These are phyloP conservation scores for Apiospora phragmitis DNA, from an alignment of 2,329 filamentous ascomycete species.

Conservation along the genomic window DNA sequence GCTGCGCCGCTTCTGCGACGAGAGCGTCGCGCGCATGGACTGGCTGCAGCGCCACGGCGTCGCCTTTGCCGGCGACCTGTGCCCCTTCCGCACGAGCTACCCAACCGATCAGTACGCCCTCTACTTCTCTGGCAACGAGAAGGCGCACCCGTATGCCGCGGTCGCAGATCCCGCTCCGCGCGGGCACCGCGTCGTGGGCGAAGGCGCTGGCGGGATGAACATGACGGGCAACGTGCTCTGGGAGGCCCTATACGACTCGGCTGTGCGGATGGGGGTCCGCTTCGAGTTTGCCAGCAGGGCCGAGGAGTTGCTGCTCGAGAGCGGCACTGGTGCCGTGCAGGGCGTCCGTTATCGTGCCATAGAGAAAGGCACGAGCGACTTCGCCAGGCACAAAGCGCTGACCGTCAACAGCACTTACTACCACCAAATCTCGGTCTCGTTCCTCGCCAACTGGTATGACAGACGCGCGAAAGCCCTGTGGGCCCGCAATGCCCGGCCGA, in stretches of 20 bases:
- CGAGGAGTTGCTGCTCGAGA: conserved; percentile 8
- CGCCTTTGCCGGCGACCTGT: conserved; percentile 15
- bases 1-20: conserved; percentile 19
- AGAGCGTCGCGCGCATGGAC: conserved; percentile 16
- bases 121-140: conserved; percentile 17
- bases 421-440: neutral
- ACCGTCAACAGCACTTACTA: neutral
- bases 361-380: neutral
- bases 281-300: conserved; percentile 13
- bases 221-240: conserved; percentile 13
- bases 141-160: conserved; percentile 9
- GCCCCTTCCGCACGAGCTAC: conserved; percentile 20
- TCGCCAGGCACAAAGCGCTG: neutral
- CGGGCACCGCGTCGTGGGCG: conserved; percentile 9
- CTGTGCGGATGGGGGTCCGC: conserved; percentile 7
- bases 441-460: neutral
- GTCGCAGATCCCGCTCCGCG: conserved; percentile 15
- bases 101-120: conserved; percentile 13
- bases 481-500: neutral
- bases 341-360: conserved; percentile 9
- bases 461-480: neutral
- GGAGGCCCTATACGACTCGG: conserved; percentile 11
- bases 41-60: conserved; percentile 19
- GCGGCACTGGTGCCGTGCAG: neutral
- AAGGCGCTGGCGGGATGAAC: neutral